Base-by-base conservation (phyloP, 345 rosid genomes). In the Acer yangbiense region DNA sequence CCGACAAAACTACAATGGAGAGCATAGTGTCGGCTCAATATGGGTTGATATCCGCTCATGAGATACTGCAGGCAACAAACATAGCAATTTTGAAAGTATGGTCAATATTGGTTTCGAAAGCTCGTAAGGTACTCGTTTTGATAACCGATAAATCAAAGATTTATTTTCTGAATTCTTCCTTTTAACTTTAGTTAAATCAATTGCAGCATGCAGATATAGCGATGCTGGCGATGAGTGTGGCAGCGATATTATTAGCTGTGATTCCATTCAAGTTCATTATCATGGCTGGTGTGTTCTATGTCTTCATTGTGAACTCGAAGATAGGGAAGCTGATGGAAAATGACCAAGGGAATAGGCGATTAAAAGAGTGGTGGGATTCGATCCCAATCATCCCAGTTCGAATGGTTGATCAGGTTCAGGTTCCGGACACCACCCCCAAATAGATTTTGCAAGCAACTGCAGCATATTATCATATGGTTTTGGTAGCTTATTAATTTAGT, bases 361-460 rank as follows among this genome's bases (percentile, higher is more conserved):
- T 89, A 25, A 85, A 85, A 69, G 98, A 92, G 83, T 94, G 99
- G 99, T 96, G 98, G 98, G 97, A 88, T 65, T 88, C 97, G 0
- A 92, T 94, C 81, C 98, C 99, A 2, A 82, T 91, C 43, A 83
- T 80, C 32, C 93, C 89, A 0, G 88, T 94, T 60, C 95, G 89
- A 4, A 64, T 89, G 13, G 86, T 84, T 9, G 78, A 88, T 65
- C 39, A 80, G 35, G 35, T 7, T 35, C 77, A 35, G 39, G 39
- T 35, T 35, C 39, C 39, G 6, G 39, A 35, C 75, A 14, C 23
- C 63, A n/a, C 17, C 68, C 70, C 67, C 27, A 63, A 44, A 73
- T 72, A 76, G 54, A 50, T 23, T 70, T 6, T 25, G 71, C 13
- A 1, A 16, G 65, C 74, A 16, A 29, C 62, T 27, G 18, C 64